Conservation (phyloP, 306 rosid species). For the Albizia julibrissin region DNA sequence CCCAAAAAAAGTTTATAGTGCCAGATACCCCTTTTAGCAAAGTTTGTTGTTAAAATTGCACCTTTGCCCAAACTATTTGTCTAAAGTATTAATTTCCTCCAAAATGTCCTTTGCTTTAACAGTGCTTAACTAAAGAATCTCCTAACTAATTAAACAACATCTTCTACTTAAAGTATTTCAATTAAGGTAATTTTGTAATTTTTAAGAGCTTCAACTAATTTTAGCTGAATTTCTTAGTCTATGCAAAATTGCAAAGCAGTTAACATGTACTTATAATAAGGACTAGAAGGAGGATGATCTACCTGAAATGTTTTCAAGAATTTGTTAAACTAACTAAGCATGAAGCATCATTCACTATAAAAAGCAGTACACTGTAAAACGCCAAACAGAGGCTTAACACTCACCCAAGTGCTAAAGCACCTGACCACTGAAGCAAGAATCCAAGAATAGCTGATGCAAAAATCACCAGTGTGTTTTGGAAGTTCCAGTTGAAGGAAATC, state of each 20-base stretch:
- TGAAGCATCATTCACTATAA: not conserved
- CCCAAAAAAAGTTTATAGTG: no score
- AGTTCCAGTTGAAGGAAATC: conserved; percentile 69
- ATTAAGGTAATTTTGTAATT: not conserved
- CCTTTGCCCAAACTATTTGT: not conserved
- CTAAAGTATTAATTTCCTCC: not conserved
- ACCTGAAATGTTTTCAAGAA: not conserved
- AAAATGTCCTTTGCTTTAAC: not conserved
- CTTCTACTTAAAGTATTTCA: not conserved
- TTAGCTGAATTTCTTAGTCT: not conserved
- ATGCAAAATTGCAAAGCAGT: not conserved
- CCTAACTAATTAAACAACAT: not conserved
- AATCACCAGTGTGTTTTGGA: conserved; percentile 57
- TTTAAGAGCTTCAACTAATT: not conserved
- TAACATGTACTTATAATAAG: no score
- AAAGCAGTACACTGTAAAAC: not conserved
- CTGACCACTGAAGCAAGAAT: conserved; percentile 95
- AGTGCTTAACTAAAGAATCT: not conserved
- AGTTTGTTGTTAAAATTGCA: no score
- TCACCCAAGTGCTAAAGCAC: conserved; percentile 88
- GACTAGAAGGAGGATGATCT: not conserved
- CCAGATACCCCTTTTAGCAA: no score
- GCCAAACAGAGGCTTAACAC: conserved; percentile 31
- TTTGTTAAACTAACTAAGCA: not conserved
- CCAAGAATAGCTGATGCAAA: conserved; percentile 76